phyloP scores from a whole-genome alignment of 805 yeast genomes.

The Saturnispora quitensis region DNA sequence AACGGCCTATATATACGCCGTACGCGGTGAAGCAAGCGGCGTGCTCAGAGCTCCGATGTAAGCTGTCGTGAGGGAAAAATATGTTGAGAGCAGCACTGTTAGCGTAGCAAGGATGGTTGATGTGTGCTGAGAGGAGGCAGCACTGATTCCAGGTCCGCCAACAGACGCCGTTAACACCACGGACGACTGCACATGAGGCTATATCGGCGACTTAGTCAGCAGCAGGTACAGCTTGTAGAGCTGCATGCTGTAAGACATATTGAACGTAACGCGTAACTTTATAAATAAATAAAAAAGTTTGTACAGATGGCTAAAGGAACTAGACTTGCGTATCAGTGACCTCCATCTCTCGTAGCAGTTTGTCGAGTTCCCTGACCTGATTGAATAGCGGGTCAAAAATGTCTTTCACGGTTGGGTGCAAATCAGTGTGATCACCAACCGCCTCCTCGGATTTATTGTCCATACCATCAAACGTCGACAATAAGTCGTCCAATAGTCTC shows the following conservation, averaged over 20 bases:
- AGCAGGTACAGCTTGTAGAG: background rate
- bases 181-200: background rate
- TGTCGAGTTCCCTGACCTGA: slow-evolving; percentile 30
- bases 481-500: slow-evolving; percentile 26
- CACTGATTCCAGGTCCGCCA: no score
- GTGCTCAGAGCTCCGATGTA: background rate
- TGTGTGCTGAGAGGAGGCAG: no score
- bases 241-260: background rate
- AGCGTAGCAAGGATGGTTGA: no score
- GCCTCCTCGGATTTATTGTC: background rate
- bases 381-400: slow-evolving; percentile 51
- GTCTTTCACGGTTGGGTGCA: slow-evolving; percentile 41
- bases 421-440: background rate
- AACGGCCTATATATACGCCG: background rate
- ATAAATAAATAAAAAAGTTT: background rate
- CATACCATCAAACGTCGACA: slow-evolving; percentile 14
- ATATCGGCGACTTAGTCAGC: background rate
- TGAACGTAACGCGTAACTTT: background rate
- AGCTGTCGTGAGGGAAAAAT: background rate
- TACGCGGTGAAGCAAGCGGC: background rate
- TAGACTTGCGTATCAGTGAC: background rate
- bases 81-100: no score
- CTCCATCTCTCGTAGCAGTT: background rate
- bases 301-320: background rate
- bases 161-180: no score